Evolutionary conservation across 352 stramenopile species (phyloP), one percentile per base, ranked within the genome.

Genomic region (Globisporangium splendens): DNA sequence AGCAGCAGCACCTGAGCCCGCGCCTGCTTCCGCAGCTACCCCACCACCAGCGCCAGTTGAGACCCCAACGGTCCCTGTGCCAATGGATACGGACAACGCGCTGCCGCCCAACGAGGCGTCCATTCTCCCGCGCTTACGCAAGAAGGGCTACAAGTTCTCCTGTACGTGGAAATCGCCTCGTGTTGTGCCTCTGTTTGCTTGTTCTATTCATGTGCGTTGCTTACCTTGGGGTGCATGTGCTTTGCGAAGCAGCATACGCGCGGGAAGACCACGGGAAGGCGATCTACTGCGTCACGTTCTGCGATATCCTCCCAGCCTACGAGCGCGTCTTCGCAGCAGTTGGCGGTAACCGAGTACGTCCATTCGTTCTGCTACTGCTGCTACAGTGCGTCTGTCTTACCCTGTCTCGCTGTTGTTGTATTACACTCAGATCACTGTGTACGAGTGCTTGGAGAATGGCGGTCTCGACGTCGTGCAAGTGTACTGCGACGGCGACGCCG

Each of bases 241-340:
- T n/a, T n/a, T 35, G 28, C 10, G 5, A 10, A 35, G 33, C 46
- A 91, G 82, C 77, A 35, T 91, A 89, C 53, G 76, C 77, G 11
- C 64, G 72, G 55, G 82, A 92, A 54, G 82, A 92, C 60, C 82
- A 92, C 42, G 74, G 70, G 6, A 92, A 88, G 42, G 76, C 83
- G 14, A 81, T 92, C 55, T 92, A 92, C 61, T 88, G 78, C 20
- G 79, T 92, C 20, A 59, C 74, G 13, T 92, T 92, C 54, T 92
- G 83, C 39, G 73, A 89, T 35, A 68, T 89, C 15, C 52, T 88
- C 28, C 72, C 79, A 15, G 70, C 74, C 18, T 92, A 88, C 59
- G 79, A 92, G 65, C 69, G 66, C 58, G 72, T 89, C 59, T 92
- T 92, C 55, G 79, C 83, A 33, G 79, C 80, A 13, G 82, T 77